Conservation (phyloP, 2,329 filamentous ascomycete species). For the Dactylellina cionopaga region DNA sequence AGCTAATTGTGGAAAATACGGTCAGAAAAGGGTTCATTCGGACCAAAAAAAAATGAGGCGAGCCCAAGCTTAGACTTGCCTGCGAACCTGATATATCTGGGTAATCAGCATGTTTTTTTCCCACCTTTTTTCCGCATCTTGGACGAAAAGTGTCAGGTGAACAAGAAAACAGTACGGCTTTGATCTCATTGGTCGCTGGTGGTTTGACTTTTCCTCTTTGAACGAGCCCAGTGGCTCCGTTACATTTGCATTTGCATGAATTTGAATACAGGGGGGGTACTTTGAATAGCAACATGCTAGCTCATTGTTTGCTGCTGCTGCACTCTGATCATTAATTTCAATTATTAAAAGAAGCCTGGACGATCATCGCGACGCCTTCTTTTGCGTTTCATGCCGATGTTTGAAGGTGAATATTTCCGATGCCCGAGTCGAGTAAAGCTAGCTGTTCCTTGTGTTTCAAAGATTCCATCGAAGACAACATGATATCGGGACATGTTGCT, state of each 20-base stretch:
- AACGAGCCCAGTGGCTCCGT: conserved; percentile 42
- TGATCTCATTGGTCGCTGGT: conserved; percentile 36
- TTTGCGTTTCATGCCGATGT: conserved; percentile 39
- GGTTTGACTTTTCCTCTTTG: conserved; percentile 50
- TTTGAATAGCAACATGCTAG: conserved; percentile 15
- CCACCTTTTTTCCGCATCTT: conserved; percentile 46
- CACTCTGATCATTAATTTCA: conserved; percentile 24
- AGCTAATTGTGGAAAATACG: conserved; percentile 32
- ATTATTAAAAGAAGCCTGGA: conserved; percentile 36
- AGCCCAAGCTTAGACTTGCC: conserved; percentile 50
- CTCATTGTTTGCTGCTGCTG: conserved; percentile 2
- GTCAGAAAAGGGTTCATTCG: background rate
- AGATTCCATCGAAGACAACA: background rate
- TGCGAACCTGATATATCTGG: conserved; percentile 48
- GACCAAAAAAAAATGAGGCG: conserved; percentile 45
- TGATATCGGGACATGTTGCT: conserved; percentile 32
- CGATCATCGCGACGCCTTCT: conserved; percentile 48
- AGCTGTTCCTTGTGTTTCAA: background rate
- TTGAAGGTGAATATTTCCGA: conserved; percentile 30
- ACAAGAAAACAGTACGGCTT: conserved; percentile 37
- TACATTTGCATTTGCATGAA: conserved; percentile 53
- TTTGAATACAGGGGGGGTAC: conserved; percentile 32
- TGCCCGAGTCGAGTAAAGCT: background rate
- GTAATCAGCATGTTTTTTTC: conserved; percentile 48
- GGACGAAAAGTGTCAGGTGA: conserved; percentile 49